A percentile compares a stretch with the other conserved stretches of the same genome.
These are phyloP conservation scores for Boletus bicolor DNA, from an alignment of 768 basidiomycete genomes.

Conservation along the genomic window DNA sequence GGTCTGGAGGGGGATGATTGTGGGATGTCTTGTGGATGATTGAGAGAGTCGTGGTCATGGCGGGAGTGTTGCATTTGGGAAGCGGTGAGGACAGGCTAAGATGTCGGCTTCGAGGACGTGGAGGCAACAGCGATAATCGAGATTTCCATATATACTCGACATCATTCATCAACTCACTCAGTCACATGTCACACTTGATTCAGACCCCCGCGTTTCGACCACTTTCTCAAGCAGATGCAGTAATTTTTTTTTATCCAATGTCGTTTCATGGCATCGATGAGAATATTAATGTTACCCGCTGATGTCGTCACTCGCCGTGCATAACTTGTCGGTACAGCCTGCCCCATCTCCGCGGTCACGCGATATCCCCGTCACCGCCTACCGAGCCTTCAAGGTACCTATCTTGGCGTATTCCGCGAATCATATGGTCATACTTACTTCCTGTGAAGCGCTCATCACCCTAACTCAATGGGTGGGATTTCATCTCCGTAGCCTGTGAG, in stretches of 20 bases:
- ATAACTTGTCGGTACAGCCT: too few species aligned
- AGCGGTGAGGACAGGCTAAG: neutral
- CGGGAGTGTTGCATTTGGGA: slow-evolving; percentile 23
- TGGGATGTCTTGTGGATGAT: neutral
- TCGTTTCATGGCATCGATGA: too few species aligned
- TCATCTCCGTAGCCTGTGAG: slow-evolving; percentile 13
- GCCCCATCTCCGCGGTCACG: too few species aligned
- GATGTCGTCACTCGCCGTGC: too few species aligned
- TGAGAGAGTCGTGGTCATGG: slow-evolving; percentile 14
- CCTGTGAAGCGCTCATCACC: neutral
- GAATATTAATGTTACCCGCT: too few species aligned
- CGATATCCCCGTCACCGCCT: too few species aligned
- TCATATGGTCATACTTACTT: neutral
- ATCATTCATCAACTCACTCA: neutral
- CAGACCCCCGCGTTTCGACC: too few species aligned
- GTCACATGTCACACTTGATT: slow-evolving; percentile 21
- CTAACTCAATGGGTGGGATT: slow-evolving; percentile 5
- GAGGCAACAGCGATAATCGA: slow-evolving; percentile 30
- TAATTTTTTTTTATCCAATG: too few species aligned
- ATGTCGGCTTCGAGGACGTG: slow-evolving; percentile 14
- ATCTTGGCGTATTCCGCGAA: neutral
- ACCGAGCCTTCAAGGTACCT: neutral
- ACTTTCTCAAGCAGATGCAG: too few species aligned
- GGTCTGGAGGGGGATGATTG: neutral
- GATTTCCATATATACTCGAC: slow-evolving; percentile 34